These are phyloP conservation scores for Epichloe coenophiala DNA, from an alignment of 2,329 filamentous ascomycete genomes.

Conservation along the genomic window DNA sequence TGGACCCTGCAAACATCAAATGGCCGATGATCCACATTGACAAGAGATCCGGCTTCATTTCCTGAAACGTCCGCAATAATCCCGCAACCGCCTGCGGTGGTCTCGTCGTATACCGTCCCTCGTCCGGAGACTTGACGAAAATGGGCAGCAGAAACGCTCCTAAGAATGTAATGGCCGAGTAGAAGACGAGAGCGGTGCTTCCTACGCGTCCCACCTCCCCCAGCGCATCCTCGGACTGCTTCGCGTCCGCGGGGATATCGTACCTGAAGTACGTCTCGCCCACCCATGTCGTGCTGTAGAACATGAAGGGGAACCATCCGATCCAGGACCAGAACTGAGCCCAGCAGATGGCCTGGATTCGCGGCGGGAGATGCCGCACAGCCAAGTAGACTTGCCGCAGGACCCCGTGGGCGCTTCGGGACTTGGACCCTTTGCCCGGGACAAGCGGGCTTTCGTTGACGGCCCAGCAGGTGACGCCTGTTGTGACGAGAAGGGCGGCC, in stretches of 20 bases:
- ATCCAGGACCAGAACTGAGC: conserved; percentile 98
- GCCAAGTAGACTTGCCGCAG: conserved; percentile 66
- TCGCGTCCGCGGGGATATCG: conserved; percentile 52
- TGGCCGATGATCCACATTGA: conserved; percentile 75
- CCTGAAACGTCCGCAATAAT: conserved; percentile 46
- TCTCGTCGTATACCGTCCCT: conserved; percentile 55
- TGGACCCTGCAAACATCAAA: conserved; percentile 66
- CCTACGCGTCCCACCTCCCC: conserved; percentile 86
- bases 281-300: conserved; percentile 95
- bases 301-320: conserved; percentile 94
- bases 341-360: conserved; percentile 85
- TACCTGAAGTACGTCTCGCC: conserved; percentile 94
- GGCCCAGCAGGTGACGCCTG: conserved; percentile 73
- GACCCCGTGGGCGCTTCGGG: conserved; percentile 49
- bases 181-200: conserved; percentile 75
- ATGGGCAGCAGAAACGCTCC: conserved; percentile 73
- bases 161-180: conserved; percentile 71
- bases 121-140: conserved; percentile 62
- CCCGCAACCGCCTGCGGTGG: conserved; percentile 58
- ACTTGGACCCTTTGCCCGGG: conserved; percentile 35
- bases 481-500: conserved; percentile 53
- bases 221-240: conserved; percentile 56
- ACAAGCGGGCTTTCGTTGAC: conserved; percentile 74
- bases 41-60: conserved; percentile 67
- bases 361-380: conserved; percentile 62